Evolutionary conservation across 1,139 yeast species (phyloP).

Genomic region (Suhomyces maxii): DNA sequence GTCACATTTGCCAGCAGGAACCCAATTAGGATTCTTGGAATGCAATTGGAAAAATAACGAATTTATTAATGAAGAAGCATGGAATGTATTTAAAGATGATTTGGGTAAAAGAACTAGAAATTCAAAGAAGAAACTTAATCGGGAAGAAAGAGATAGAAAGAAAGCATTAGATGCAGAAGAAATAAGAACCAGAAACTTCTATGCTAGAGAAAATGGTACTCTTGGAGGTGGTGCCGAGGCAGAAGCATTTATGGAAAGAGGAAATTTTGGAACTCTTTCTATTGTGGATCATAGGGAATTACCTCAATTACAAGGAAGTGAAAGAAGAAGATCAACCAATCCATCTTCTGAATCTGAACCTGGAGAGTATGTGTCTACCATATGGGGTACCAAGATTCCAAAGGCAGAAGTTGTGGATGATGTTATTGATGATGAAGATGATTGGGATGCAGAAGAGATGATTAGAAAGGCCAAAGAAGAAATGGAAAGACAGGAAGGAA

Average conservation of each 20-base stretch:
- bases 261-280: constrained; percentile 32
- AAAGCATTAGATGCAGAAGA: constrained; percentile 67
- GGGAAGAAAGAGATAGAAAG: constrained; percentile 65
- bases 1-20: constrained; percentile 80
- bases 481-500: constrained; percentile 31
- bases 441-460: constrained; percentile 51
- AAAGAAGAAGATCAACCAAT: constrained; percentile 6
- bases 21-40: constrained; percentile 81
- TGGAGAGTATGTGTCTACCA: constrained; percentile 35
- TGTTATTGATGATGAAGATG: constrained; percentile 32
- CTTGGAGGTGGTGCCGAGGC: not conserved
- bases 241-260: constrained; percentile 17
- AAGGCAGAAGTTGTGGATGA: constrained; percentile 32
- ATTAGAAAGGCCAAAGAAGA: constrained; percentile 51
- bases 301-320: constrained; percentile 19
- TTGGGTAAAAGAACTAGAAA: constrained; percentile 58
- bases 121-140: constrained; percentile 52
- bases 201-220: constrained; percentile 52
- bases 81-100: constrained; percentile 58
- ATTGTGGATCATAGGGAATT: constrained; percentile 32
- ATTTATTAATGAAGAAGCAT: constrained; percentile 47
- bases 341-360: constrained; percentile 2
- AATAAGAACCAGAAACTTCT: constrained; percentile 54
- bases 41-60: constrained; percentile 70
- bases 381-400: constrained; percentile 63